Base-by-base conservation (phyloP, 805 yeast species). In the Cyberlindnera veronae region DNA sequence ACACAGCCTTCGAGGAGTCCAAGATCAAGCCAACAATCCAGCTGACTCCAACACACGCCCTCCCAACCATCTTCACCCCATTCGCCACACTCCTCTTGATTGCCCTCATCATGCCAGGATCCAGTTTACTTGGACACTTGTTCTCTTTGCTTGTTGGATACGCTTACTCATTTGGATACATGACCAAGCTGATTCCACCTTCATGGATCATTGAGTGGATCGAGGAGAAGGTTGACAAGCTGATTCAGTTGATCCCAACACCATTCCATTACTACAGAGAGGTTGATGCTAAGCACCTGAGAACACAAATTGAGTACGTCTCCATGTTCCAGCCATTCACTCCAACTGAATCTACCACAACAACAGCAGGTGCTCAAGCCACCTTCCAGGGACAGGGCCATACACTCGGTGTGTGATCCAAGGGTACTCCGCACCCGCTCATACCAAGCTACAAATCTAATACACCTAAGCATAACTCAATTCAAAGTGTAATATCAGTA, bases 51-150 rank as follows among this genome's bases (percentile, higher is more conserved):
- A 67, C 68, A 14, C 50, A 66, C 26, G 57, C 66, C 8, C 57
- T 85, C 14, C 89, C 88, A 22, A 83, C 91, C 0, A 55, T 76
- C 40, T 61, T 67, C 38, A 48, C 74, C 2, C 95, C 95, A 13
- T 66, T 82, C 29, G 50, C 74, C 18, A 49, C 74, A 16, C 64
- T 85, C 48, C 46, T 79, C 2, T 15, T 76, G 8, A 61, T 74
- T 32, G 68, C 77, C 2, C 40, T 84, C 6, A 31, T 83, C 20
- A 57, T 81, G 30, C 90, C 95, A 1, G 72, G 76, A 8, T 74
- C 87, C 4, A 79, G 88, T 42, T 78, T 85, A 49, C 65, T 82
- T 50, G 93, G 95, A 23, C 95, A 87, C 58, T 64, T 77, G 41
- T 71, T 83, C 29, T 91, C 85, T 5, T 63, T 84, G 30, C 44